Percentiles rank a stretch among this genome's conserved stretches.
phyloP scores from a whole-genome alignment of 805 yeast species.

The Tetrapisispora fleetii region DNA sequence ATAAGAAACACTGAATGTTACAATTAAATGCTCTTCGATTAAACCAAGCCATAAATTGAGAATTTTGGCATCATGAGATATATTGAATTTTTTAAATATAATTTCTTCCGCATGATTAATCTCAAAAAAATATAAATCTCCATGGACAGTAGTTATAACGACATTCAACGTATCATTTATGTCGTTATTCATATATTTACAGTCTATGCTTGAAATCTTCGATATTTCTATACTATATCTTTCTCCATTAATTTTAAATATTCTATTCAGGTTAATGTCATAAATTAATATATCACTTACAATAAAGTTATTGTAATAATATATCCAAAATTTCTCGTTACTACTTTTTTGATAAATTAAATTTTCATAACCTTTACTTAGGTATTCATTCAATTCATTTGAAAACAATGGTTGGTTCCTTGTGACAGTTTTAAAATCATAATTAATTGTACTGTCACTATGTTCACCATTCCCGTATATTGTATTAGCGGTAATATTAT shows the following conservation, averaged over 20 bases:
- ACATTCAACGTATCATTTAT: neutral
- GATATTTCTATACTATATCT: neutral
- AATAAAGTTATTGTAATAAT: neutral
- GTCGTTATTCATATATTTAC: neutral
- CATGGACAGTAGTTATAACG: neutral
- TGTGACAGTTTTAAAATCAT: neutral
- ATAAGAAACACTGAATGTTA: neutral
- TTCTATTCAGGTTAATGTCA: neutral
- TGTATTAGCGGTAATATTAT: neutral
- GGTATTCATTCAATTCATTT: neutral
- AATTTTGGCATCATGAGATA: neutral
- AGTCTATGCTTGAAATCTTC: constrained; percentile 1
- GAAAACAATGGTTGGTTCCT: neutral
- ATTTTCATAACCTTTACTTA: constrained; percentile 1
- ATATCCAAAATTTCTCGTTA: constrained; percentile 2
- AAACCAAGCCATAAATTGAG: constrained; percentile 1
- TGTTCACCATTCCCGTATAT: neutral
- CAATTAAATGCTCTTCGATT: neutral
- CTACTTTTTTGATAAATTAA: neutral
- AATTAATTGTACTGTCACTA: neutral
- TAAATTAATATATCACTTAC: neutral
- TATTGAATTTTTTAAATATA: neutral
- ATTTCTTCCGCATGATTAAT: neutral
- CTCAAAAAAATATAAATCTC: neutral
- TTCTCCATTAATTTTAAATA: neutral